A percentile compares a stretch with the other conserved stretches of the same genome.
These are phyloP conservation scores for Litsea cubeba DNA, from an alignment of 164 flowering plant genomes.

Conservation along the genomic window DNA sequence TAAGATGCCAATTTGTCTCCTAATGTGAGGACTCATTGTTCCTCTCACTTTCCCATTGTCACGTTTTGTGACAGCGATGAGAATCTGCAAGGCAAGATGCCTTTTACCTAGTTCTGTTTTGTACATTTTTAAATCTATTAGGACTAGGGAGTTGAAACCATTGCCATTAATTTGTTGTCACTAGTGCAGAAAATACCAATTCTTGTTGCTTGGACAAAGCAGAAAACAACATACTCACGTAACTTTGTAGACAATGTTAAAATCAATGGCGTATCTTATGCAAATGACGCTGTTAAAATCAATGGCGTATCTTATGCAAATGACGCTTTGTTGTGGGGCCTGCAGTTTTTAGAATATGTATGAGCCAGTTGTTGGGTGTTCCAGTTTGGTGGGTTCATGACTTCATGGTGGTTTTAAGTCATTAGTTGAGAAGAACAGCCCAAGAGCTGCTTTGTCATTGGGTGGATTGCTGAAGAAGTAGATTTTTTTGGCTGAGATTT, in stretches of 20 bases:
- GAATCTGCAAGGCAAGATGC: not conserved
- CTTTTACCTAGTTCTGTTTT: not conserved
- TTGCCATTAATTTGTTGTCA: not conserved
- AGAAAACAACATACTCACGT: not conserved
- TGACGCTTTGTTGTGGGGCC: not conserved
- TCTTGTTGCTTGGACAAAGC: not conserved
- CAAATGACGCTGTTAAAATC: not conserved
- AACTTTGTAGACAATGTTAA: not conserved
- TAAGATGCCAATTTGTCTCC: constrained; percentile 24
- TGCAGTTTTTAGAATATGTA: not conserved
- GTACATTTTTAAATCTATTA: not conserved
- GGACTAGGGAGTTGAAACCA: too few relatives aligned
- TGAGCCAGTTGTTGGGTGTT: not conserved
- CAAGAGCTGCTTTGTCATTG: too few relatives aligned
- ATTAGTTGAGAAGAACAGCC: too few relatives aligned
- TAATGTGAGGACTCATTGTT: not conserved
- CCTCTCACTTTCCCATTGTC: not conserved
- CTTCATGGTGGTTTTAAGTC: too few relatives aligned
- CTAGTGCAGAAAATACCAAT: not conserved
- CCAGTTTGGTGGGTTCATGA: not conserved
- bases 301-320: not conserved
- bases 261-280: not conserved
- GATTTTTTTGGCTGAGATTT: too few relatives aligned
- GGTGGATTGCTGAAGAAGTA: too few relatives aligned
- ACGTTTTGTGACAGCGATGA: not conserved